Base-by-base conservation (phyloP, 257 asterid species). In the Fraxinus americana region DNA sequence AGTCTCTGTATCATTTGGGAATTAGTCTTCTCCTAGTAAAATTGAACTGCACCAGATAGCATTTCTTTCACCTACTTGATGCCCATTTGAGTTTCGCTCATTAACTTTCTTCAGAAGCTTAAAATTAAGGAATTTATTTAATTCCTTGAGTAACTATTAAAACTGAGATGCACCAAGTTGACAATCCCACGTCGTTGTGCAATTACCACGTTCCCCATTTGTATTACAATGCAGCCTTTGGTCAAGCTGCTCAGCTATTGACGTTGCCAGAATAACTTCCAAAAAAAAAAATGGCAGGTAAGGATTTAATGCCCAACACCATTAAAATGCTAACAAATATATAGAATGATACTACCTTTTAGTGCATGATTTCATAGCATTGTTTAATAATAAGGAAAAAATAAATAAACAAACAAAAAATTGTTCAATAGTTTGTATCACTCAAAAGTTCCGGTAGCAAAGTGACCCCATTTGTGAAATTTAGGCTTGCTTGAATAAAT, bases 241-340 rank as follows among this genome's bases (percentile, higher is more conserved):
- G n/a, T 13, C 19, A 4, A 45, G n/a, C 54, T 45, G 48, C 14
- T 10, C 14, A 2, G 48, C 48, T 0, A 16, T 13, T 45, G 54
- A 45, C 16, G 54, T 45, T 45, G 19, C 54, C 54, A 4, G 6
- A 45, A 45, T 45, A 45, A 12, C 54, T 45, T 45, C 17, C 2
- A 39, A 45, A 45, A 14, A 13, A 0, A 43, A 3, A 38, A 7
- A 38, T 35, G 38, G 16, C 4, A 12, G 54, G 54, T 12, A 12
- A 45, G 17, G 54, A 45, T 45, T 45, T 13, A 5, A 45, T 45
- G 19, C 10, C 17, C 54, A 45, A 13, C 54, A 45, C 19, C 54
- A 13, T 13, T 45, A 45, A 45, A 52, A 50, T 71, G 77, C 73
- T 32, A 50, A 29, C 66, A 65, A 73, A 52, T 7, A 71, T n/a